Percentiles rank a stretch among this genome's conserved stretches.
Conservation (phyloP, 371 early-diverging fungal species). For the Haplosporangium sp. region DNA sequence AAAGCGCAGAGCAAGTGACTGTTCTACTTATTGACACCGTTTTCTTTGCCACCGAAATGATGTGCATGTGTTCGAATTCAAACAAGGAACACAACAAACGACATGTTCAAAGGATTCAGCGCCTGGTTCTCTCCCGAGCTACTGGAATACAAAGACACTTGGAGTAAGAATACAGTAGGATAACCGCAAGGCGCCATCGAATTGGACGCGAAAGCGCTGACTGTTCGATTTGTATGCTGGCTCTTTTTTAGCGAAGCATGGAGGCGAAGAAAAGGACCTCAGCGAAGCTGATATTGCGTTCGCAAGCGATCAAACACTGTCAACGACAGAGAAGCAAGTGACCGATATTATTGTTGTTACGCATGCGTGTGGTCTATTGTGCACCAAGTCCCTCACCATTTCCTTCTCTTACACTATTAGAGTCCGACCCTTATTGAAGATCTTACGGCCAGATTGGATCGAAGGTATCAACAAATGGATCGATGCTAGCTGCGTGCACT, state of each 20-base stretch:
- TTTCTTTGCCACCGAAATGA: constrained; percentile 11
- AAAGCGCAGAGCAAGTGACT: constrained; percentile 5
- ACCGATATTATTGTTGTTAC: not conserved
- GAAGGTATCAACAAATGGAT: constrained; percentile 14
- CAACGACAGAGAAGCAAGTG: constrained; percentile 6
- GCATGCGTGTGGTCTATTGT: not conserved
- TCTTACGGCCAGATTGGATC: constrained; percentile 49
- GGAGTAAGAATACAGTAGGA: constrained; percentile 19
- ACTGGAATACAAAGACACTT: constrained; percentile 10
- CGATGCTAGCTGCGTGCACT: too few species aligned
- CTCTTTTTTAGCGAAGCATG: constrained; percentile 18
- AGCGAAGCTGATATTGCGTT: constrained; percentile 46
- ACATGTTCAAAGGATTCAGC: constrained; percentile 28
- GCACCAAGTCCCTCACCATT: too few species aligned
- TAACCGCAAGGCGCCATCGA: not conserved
- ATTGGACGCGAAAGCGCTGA: too few species aligned
- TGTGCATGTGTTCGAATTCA: too few species aligned
- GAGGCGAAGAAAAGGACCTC: constrained; percentile 18
- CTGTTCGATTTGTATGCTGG: not conserved
- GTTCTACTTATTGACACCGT: not conserved
- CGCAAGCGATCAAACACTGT: constrained; percentile 14
- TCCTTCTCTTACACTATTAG: not conserved
- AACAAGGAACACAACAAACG: too few species aligned
- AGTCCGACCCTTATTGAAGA: constrained; percentile 18
- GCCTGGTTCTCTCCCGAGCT: constrained; percentile 51